These are phyloP conservation scores for Benincasa hispida DNA, from an alignment of 306 rosid genomes.

Conservation along the genomic window DNA sequence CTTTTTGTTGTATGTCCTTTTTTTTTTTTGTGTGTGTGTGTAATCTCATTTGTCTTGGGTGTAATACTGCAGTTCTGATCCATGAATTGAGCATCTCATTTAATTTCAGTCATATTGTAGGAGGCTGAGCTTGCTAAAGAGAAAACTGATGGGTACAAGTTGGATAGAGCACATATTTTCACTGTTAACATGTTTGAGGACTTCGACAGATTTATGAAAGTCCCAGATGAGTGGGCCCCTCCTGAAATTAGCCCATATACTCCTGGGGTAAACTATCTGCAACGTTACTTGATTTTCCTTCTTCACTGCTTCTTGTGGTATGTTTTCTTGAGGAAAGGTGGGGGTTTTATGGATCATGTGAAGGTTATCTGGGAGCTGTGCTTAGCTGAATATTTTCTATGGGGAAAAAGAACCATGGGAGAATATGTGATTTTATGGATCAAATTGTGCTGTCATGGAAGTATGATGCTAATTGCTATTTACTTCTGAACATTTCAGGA, in stretches of 20 bases:
- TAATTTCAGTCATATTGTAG: constrained; percentile 21
- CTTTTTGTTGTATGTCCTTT: not conserved
- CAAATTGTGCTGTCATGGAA: not conserved
- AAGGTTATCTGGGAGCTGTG: not conserved
- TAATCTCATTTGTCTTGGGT: not conserved
- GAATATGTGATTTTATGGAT: not conserved
- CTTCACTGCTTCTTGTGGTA: not conserved
- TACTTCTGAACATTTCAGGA: constrained; percentile 32
- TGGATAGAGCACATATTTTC: constrained; percentile 73
- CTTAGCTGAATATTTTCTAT: not conserved
- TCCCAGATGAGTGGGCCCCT: constrained; percentile 85
- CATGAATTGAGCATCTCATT: not conserved
- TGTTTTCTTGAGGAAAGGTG: not conserved
- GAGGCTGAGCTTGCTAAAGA: constrained; percentile 93
- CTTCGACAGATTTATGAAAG: constrained; percentile 70
- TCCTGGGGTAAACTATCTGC: constrained; percentile 40
- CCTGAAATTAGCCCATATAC: constrained; percentile 55
- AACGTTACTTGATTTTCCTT: constrained; percentile 5
- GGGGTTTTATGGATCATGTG: not conserved
- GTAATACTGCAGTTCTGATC: not conserved
- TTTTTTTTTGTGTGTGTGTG: not conserved
- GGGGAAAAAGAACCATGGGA: not conserved
- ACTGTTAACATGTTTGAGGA: constrained; percentile 73
- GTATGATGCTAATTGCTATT: not conserved
- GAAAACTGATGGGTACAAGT: constrained; percentile 75